Evolutionary conservation across 352 stramenopile species (phyloP).

Genomic region (Aphanomyces euteiches): DNA sequence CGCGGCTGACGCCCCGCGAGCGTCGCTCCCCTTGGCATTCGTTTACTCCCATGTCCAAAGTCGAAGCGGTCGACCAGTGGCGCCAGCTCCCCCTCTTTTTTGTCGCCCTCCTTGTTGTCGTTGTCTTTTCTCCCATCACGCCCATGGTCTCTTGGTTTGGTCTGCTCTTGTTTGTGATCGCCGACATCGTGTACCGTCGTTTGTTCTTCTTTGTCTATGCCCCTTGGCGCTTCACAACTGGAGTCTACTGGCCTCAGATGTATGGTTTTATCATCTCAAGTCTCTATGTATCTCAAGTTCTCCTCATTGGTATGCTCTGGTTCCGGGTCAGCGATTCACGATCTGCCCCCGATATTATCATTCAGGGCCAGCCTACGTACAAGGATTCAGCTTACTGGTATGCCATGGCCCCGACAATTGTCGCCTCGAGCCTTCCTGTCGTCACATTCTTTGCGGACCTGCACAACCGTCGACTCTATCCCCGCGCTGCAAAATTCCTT

Average conservation of each 20-base stretch:
- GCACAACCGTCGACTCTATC: conserved; percentile 63
- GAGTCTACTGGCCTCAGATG: conserved; percentile 72
- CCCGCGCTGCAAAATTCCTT: conserved; percentile 56
- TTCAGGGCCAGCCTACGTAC: not conserved
- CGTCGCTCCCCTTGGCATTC: conserved; percentile 64
- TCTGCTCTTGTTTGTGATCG: conserved; percentile 57
- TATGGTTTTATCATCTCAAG: conserved; percentile 75
- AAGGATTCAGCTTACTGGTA: conserved; percentile 31
- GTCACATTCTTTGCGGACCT: conserved; percentile 64
- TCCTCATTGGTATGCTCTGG: conserved; percentile 68
- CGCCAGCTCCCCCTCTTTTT: conserved; percentile 63
- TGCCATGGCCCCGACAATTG: conserved; percentile 51
- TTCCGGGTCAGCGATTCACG: conserved; percentile 43
- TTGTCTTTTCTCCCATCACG: conserved; percentile 72
- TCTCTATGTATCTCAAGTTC: conserved; percentile 72
- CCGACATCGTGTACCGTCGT: conserved; percentile 75
- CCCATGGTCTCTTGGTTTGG: conserved; percentile 79
- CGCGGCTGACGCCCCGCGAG: conserved; percentile 71
- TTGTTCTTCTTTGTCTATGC: conserved; percentile 64
- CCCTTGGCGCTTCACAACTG: conserved; percentile 58
- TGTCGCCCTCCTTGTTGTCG: conserved; percentile 65
- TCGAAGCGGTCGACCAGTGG: conserved; percentile 38
- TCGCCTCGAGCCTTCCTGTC: conserved; percentile 63
- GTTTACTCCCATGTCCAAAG: conserved; percentile 50
- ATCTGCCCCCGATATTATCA: not conserved